Percentiles rank a stretch among this genome's conserved stretches.
Evolutionary conservation across 192 early-diverging fungal genomes (phyloP).

Genomic region (Gigaspora rosea): DNA sequence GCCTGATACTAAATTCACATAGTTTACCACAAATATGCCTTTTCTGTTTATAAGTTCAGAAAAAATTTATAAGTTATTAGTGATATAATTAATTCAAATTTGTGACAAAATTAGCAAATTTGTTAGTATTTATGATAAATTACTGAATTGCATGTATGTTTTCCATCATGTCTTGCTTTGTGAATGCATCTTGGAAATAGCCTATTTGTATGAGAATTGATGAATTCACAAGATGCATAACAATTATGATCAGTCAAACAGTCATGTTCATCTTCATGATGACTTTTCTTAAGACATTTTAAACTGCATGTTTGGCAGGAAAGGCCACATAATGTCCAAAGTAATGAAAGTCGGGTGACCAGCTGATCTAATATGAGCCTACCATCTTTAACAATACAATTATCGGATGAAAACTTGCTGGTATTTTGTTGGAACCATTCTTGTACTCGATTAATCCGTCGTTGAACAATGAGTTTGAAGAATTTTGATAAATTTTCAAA

Average conservation of each 20-base stretch:
- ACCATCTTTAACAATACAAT: slow-evolving; percentile 5
- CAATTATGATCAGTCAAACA: slow-evolving; percentile 33
- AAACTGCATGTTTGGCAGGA: slow-evolving; percentile 18
- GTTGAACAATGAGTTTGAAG: slow-evolving; percentile 21
- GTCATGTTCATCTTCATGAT: slow-evolving; percentile 19
- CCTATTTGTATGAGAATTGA: neutral
- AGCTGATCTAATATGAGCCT: neutral
- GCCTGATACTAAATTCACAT: neutral
- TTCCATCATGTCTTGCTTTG: slow-evolving; percentile 18
- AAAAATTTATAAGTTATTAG: no score
- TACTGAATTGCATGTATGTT: slow-evolving; percentile 19
- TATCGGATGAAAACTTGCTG: slow-evolving; percentile 6
- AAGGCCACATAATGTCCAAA: slow-evolving; percentile 20
- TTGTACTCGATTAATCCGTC: slow-evolving; percentile 10
- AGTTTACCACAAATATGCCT: slow-evolving; percentile 8
- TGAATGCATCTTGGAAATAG: slow-evolving; percentile 4
- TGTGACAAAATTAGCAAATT: no score
- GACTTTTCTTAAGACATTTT: slow-evolving; percentile 6
- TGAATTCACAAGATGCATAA: slow-evolving; percentile 7
- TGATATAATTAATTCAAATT: no score
- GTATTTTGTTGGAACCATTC: slow-evolving; percentile 25
- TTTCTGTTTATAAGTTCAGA: neutral
- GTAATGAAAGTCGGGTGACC: neutral
- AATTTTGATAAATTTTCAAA: neutral
- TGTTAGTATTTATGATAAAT: no score